phyloP scores from a whole-genome alignment of 176 grass and related monocot genomes.

The Tillandsia fasciculata region DNA sequence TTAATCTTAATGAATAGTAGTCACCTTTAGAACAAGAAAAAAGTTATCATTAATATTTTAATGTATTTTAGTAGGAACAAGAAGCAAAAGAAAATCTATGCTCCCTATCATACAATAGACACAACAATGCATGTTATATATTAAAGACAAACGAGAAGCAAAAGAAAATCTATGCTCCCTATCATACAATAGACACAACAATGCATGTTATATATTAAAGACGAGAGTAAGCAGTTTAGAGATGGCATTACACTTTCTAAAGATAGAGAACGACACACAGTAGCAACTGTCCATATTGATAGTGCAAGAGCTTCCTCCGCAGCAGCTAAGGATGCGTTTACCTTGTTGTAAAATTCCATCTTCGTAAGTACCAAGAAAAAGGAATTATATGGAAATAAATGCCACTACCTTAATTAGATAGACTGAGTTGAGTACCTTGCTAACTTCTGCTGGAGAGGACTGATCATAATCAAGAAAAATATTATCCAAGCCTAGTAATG shows the following conservation, averaged over 20 bases:
- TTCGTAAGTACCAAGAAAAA: slow-evolving; percentile 24
- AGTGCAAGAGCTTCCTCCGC: slow-evolving; percentile 89
- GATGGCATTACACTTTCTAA: slow-evolving; percentile 70
- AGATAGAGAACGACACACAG: slow-evolving; percentile 76
- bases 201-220: neutral
- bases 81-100: neutral
- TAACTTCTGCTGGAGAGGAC: slow-evolving; percentile 30
- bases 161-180: neutral
- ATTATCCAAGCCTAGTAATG: slow-evolving; percentile 46
- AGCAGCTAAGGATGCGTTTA: slow-evolving; percentile 54
- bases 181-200: neutral
- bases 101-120: neutral
- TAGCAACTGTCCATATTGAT: slow-evolving; percentile 77
- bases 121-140: neutral
- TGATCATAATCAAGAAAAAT: slow-evolving; percentile 26
- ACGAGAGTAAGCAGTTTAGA: slow-evolving; percentile 5
- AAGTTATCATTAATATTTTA: slow-evolving; percentile 4
- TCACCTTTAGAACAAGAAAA: slow-evolving; percentile 6
- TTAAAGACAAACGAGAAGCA: neutral
- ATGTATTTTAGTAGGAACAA: neutral
- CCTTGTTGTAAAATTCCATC: slow-evolving; percentile 33
- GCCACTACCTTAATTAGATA: slow-evolving; percentile 8
- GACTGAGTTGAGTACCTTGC: slow-evolving; percentile 44
- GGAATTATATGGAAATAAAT: slow-evolving; percentile 5
- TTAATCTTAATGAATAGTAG: neutral